Conservation (phyloP, 768 basidiomycete species). For the Cystobasidium onofrii region DNA sequence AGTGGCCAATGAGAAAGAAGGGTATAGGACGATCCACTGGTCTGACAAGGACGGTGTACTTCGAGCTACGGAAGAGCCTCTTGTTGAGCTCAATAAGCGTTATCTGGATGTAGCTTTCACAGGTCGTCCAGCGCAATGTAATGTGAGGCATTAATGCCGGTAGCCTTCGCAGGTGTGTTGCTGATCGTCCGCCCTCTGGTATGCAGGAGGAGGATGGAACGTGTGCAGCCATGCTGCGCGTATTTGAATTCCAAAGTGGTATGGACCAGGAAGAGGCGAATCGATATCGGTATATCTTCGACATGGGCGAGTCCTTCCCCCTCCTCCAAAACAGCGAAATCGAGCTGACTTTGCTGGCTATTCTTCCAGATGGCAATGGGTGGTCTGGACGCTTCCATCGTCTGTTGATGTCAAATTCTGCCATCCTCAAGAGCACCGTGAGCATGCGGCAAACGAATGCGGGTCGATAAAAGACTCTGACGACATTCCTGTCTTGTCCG, state of each 20-base stretch:
- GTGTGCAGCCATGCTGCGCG: not conserved
- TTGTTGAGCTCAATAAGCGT: slow-evolving; percentile 57
- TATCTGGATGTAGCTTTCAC: slow-evolving; percentile 85
- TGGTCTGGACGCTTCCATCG: slow-evolving; percentile 61
- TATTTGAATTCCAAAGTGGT: slow-evolving; percentile 6
- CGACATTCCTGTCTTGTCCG: not conserved
- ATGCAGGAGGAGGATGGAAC: slow-evolving; percentile 34
- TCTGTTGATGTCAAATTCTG: slow-evolving; percentile 71
- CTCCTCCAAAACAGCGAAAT: too few species aligned
- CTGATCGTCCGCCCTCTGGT: not conserved
- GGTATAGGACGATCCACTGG: slow-evolving; percentile 7
- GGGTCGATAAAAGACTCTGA: not conserved
- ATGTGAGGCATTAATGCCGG: slow-evolving; percentile 39
- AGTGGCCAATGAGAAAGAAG: slow-evolving; percentile 15
- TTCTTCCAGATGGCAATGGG: slow-evolving; percentile 65
- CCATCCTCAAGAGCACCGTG: slow-evolving; percentile 81
- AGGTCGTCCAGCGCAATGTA: slow-evolving; percentile 62
- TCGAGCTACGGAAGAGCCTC: slow-evolving; percentile 15
- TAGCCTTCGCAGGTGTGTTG: slow-evolving; percentile 37
- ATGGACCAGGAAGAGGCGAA: slow-evolving; percentile 38
- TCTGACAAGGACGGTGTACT: slow-evolving; percentile 35
- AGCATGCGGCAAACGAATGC: not conserved
- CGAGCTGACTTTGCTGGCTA: not conserved
- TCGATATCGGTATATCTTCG: slow-evolving; percentile 79
- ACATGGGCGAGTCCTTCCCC: slow-evolving; percentile 52